These are phyloP conservation scores for Coelastrella sp. DNA, from an alignment of 139 green algal genomes.

Conservation along the genomic window DNA sequence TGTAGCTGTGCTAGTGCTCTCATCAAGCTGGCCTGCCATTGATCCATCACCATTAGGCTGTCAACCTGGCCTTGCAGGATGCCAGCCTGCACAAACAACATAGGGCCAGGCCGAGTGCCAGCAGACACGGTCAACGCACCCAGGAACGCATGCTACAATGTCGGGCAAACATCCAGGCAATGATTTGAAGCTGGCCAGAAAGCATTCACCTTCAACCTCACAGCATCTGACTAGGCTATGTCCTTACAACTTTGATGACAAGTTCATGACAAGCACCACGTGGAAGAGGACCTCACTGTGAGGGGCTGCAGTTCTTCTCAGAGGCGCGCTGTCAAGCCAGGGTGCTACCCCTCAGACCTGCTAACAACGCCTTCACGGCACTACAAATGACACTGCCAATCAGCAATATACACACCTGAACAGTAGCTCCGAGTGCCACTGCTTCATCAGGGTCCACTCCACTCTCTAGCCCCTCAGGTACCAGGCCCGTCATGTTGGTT, in stretches of 20 bases:
- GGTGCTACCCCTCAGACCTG: too few relatives aligned
- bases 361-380: too few relatives aligned
- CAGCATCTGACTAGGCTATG: too few relatives aligned
- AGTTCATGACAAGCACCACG: too few relatives aligned
- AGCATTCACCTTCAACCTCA: too few relatives aligned
- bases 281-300: too few relatives aligned
- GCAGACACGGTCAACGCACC: not conserved
- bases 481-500: conserved; percentile 88
- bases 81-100: conserved; percentile 63
- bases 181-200: too few relatives aligned
- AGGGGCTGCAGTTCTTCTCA: too few relatives aligned
- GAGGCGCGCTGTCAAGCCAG: too few relatives aligned
- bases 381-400: too few relatives aligned
- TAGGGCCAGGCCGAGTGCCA: not conserved
- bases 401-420: conserved; percentile 56
- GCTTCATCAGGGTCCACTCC: conserved; percentile 88
- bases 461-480: conserved; percentile 45
- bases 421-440: conserved; percentile 88
- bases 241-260: too few relatives aligned
- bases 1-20: conserved; percentile 76
- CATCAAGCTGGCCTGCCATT: conserved; percentile 87
- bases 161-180: too few relatives aligned
- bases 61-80: conserved; percentile 83
- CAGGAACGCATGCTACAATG: not conserved
- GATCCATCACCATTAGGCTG: conserved; percentile 88